A percentile compares a stretch with the other conserved stretches of the same genome.
These are phyloP conservation scores for Diaporthe longicolla DNA, from an alignment of 2,329 filamentous ascomycete species.

Conservation along the genomic window DNA sequence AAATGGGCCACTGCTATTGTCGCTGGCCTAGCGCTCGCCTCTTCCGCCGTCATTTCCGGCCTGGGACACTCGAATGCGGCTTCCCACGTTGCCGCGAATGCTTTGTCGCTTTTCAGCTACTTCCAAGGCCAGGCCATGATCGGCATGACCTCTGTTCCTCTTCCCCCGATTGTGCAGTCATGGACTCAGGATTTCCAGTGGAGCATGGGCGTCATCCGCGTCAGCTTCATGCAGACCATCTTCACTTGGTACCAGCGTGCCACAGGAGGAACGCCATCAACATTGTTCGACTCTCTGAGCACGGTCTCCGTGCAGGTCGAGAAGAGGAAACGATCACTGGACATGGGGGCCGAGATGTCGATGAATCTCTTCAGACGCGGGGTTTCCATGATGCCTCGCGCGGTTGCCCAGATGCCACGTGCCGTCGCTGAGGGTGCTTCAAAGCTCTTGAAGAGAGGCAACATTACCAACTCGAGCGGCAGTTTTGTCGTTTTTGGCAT, in stretches of 20 bases:
- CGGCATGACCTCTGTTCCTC: slow-evolving; percentile 83
- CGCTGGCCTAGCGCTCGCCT: slow-evolving; percentile 84
- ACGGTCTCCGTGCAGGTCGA: slow-evolving; percentile 87
- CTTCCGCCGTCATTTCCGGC: slow-evolving; percentile 90
- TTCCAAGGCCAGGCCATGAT: slow-evolving; percentile 96
- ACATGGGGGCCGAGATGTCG: slow-evolving; percentile 48
- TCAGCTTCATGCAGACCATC: slow-evolving; percentile 89
- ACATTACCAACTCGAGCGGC: slow-evolving; percentile 67
- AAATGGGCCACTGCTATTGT: slow-evolving; percentile 93
- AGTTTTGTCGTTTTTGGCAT: slow-evolving; percentile 82
- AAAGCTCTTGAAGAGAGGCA: slow-evolving; percentile 66
- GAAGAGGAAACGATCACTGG: slow-evolving; percentile 63
- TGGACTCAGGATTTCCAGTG: slow-evolving; percentile 99
- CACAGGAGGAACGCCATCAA: slow-evolving; percentile 88
- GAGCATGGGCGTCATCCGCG: slow-evolving; percentile 95
- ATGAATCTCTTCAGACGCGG: slow-evolving; percentile 68
- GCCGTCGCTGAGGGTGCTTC: slow-evolving; percentile 44
- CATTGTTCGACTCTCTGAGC: slow-evolving; percentile 80
- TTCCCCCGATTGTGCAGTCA: slow-evolving; percentile 89
- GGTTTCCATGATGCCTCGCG: slow-evolving; percentile 64
- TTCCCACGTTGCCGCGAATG: slow-evolving; percentile 93
- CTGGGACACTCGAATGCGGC: slow-evolving; percentile 94
- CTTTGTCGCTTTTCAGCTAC: slow-evolving; percentile 92
- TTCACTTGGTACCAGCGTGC: slow-evolving; percentile 97
- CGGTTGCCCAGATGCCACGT: slow-evolving; percentile 49